Base-by-base conservation (phyloP, 2,329 filamentous ascomycete species). In the Fusarium sp. region DNA sequence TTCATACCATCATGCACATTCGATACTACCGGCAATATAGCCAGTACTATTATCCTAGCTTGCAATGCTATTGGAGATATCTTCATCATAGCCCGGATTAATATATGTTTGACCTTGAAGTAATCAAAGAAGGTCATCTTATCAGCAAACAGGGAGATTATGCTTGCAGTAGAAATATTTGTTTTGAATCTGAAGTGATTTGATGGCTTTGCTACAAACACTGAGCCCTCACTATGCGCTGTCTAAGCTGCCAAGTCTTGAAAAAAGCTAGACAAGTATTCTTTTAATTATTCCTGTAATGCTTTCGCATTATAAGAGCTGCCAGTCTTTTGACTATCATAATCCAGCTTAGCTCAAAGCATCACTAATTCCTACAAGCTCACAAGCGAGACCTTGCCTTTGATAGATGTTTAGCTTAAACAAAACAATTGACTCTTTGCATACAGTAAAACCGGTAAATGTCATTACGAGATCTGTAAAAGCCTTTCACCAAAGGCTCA, bases 401-500 rank as follows among this genome's bases (percentile, higher is more conserved):
- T 11, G n/a, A 15, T 20, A 27, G 21, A n/a, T 15, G 11, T 23
- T 35, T 6, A 20, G n/a, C 27, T 27, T 21, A n/a, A 10, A 54
- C 36, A 37, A 15, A 11, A 5, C 20, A 6, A 17, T 18, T 11
- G 13, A 11, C 27, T 40, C 15, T 10, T 13, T 25, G 9, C 6
- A 20, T 18, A 15, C 9, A 21, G 18, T 21, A 20, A 21, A 43
- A 17, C 17, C 5, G 14, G n/a, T 35, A 13, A 20, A n/a, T 31
- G 20, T 53, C 29, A 43, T 59, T 40, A 25, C 29, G 9, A 31
- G 11, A 49, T 40, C 23, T 14, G 20, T 25, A 15, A n/a, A 39
- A 51, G 13, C 23, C 23, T 20, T 58, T 78, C 73, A 83, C 79
- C 81, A 82, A 18, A 82, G 73, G 42, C 79, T 75, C 21, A 82